Evolutionary conservation across 2,329 filamentous ascomycete genomes (phyloP), one percentile per base, ranked within the genome.

Genomic region (Penicillium psychrosexuale): DNA sequence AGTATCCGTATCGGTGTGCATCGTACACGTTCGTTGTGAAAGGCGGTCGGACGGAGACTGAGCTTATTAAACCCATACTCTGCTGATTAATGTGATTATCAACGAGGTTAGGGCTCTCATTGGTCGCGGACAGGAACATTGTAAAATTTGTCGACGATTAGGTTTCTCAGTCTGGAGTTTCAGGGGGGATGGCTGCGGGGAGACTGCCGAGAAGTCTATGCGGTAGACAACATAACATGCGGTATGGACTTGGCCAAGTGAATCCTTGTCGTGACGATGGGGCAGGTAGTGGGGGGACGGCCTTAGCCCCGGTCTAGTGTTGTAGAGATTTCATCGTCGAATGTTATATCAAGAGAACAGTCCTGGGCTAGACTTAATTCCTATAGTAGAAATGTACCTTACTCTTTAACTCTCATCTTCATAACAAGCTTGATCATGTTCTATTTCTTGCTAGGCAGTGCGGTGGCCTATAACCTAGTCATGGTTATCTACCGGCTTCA

Each of bases 401-500:
- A 28, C 7, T 17, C 34, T 15, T 11, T 11, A 24, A 24, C 22
- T 7, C 33, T 40, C 36, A 55, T 12, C 8, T 43, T 33, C 39
- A 42, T 49, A 30, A 8, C 47, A 19, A 48, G 31, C 17, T 17
- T 30, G 24, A 48, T 28, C 24, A 62, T 64, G 62, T 50, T 62
- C 40, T 63, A 22, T 28, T 64, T 65, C 38, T 30, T 64, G 5
- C 33, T 64, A 7, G 63, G 63, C n/a, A 64, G 62, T 49, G 43
- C 54, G 5, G 19, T 65, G 45, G 56, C 63, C 49, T 64, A 64
- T 39, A 49, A 47, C 40, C 40, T 64, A 30, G 55, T 63, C 27
- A 58, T 56, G 37, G 30, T 46, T n/a, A 31, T 65, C 28, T 64
- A 64, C 38, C 62, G 62, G n/a, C 57, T 65, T n/a, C 48, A 62